A percentile compares a stretch with the other conserved stretches of the same genome.
phyloP scores from a whole-genome alignment of 176 grass and related monocot species.

The Phoenix dactylifera region DNA sequence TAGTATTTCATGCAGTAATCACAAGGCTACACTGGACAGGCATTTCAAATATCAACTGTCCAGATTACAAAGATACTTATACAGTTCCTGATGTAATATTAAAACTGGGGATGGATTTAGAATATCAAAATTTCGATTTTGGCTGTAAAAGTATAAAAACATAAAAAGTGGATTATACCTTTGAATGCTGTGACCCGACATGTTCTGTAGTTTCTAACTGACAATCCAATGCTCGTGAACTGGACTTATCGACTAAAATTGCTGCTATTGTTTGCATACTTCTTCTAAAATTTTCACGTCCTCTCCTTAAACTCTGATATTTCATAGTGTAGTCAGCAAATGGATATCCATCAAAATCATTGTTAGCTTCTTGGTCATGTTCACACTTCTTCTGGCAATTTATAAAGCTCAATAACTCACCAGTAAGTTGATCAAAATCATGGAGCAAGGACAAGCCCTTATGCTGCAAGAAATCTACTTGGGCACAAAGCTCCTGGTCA shows the following conservation, averaged over 20 bases:
- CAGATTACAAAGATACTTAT: too few relatives aligned
- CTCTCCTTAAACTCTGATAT: constrained; percentile 55
- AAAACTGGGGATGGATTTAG: too few relatives aligned
- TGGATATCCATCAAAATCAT: constrained; percentile 26
- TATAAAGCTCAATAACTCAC: constrained; percentile 42
- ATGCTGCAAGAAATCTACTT: constrained; percentile 54
- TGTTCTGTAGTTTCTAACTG: neutral
- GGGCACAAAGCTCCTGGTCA: constrained; percentile 44
- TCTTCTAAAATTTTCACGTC: constrained; percentile 46
- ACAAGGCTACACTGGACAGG: too few relatives aligned
- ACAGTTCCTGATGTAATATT: too few relatives aligned
- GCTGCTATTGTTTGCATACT: constrained; percentile 34
- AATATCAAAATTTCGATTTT: too few relatives aligned
- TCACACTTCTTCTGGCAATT: constrained; percentile 33
- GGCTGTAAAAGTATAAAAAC: too few relatives aligned
- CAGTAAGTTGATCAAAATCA: constrained; percentile 36
- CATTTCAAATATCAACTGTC: too few relatives aligned
- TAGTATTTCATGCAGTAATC: too few relatives aligned
- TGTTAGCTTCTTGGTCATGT: constrained; percentile 15
- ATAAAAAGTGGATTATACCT: too few relatives aligned
- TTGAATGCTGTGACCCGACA: neutral
- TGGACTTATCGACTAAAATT: constrained; percentile 39
- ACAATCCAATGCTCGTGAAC: constrained; percentile 13
- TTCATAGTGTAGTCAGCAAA: constrained; percentile 45
- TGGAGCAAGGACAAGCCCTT: constrained; percentile 67